Percentiles rank a stretch among this genome's conserved stretches.
Conservation (phyloP, 108 stramenopile species). For the Skeletonema tropicum region DNA sequence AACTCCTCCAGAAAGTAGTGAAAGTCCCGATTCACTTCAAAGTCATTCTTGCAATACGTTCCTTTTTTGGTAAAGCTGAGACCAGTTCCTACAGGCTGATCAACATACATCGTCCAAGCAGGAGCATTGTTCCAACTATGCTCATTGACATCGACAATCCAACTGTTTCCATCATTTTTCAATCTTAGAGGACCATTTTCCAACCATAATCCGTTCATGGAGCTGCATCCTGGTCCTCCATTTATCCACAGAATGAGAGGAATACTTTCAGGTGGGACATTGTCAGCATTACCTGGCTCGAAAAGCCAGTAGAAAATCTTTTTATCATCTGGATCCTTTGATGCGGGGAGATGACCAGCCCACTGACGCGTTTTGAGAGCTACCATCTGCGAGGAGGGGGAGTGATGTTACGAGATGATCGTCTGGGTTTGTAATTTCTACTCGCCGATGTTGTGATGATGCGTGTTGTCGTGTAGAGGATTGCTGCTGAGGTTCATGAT, state of each 20-base stretch:
- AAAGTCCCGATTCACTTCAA: conserved; percentile 88
- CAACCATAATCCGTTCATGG: conserved; percentile 96
- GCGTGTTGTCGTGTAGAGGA: conserved; percentile 1
- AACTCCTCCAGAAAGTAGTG: conserved; percentile 87
- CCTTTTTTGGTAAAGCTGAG: conserved; percentile 72
- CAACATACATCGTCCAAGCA: conserved; percentile 83
- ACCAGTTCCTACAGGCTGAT: conserved; percentile 73
- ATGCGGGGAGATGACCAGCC: conserved; percentile 77
- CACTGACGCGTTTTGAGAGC: conserved; percentile 59
- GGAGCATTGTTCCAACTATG: conserved; percentile 85
- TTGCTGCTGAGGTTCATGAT: neutral
- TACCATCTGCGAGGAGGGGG: conserved; percentile 59
- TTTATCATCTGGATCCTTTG: conserved; percentile 61
- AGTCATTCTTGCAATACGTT: conserved; percentile 84
- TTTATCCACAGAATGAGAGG: conserved; percentile 95
- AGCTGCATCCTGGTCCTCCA: conserved; percentile 87
- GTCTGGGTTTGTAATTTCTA: conserved; percentile 41
- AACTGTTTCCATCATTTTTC: conserved; percentile 31
- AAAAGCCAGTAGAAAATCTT: conserved; percentile 97
- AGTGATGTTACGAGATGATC: conserved; percentile 70
- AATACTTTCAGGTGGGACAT: conserved; percentile 49
- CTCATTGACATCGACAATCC: conserved; percentile 66
- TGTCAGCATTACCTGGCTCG: conserved; percentile 53
- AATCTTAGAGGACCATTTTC: conserved; percentile 94
- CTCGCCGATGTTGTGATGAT: conserved; percentile 7